A percentile compares a stretch with the other conserved stretches of the same genome.
These are phyloP conservation scores for Naganishia randhawae DNA, from an alignment of 768 basidiomycete genomes.

Conservation along the genomic window DNA sequence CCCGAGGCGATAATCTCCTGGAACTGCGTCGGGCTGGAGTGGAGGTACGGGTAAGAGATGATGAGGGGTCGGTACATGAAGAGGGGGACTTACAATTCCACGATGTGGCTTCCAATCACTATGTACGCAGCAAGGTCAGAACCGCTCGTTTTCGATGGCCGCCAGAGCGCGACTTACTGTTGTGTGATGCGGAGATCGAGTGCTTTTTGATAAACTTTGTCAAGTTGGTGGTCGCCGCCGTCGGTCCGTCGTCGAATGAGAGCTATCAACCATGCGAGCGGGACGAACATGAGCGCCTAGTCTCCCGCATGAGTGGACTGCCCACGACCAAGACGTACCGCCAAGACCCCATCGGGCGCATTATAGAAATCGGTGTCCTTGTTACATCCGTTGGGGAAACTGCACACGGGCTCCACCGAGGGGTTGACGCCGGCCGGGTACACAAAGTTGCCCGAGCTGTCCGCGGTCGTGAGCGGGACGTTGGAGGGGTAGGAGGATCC, in stretches of 20 bases:
- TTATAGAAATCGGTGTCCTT: slow-evolving; percentile 14
- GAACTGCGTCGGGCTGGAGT: slow-evolving; percentile 15
- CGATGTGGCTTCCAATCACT: slow-evolving; percentile 19
- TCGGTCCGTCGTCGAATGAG: slow-evolving; percentile 17
- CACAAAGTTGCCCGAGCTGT: slow-evolving; percentile 10
- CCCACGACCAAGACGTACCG: neutral
- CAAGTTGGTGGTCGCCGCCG: slow-evolving; percentile 8
- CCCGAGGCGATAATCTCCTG: slow-evolving; percentile 13
- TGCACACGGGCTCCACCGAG: neutral
- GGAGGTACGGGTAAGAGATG: neutral
- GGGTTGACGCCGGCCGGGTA: slow-evolving; percentile 16
- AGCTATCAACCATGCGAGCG: neutral
- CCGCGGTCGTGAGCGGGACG: slow-evolving; percentile 3
- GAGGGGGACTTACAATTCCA: slow-evolving; percentile 4
- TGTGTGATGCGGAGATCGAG: slow-evolving; percentile 7
- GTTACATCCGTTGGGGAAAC: slow-evolving; percentile 13
- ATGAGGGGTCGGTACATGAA: neutral
- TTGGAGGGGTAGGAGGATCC: neutral
- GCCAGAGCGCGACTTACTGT: neutral
- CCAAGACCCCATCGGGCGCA: slow-evolving; percentile 14
- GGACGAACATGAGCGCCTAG: neutral
- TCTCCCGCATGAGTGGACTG: neutral
- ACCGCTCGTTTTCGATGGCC: neutral
- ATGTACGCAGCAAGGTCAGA: neutral
- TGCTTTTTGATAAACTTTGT: slow-evolving; percentile 17